phyloP scores from a whole-genome alignment of 2,329 filamentous ascomycete genomes.

The Rosellinia necatrix region DNA sequence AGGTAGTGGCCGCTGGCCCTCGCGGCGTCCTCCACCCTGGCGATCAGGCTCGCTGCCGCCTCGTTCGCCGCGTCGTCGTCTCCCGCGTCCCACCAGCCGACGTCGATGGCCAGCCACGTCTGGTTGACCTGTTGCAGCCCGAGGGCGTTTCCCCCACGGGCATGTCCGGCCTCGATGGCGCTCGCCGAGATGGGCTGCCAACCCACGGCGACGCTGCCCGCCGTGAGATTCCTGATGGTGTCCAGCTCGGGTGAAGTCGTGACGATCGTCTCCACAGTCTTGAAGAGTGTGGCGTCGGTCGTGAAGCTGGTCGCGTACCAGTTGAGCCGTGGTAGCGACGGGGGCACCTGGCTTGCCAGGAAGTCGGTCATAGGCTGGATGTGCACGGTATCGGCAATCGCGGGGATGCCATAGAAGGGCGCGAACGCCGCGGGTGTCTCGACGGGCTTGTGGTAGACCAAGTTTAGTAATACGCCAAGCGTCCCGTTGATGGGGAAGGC shows the following conservation, averaged over 20 bases:
- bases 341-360: conserved; percentile 28
- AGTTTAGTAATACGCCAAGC: conserved; percentile 35
- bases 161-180: conserved; percentile 33
- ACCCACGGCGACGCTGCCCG: conserved; percentile 38
- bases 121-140: conserved; percentile 38
- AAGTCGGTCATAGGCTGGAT: conserved; percentile 32
- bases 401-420: conserved; percentile 36
- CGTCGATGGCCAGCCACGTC: conserved; percentile 39
- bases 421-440: conserved; percentile 34
- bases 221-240: conserved; percentile 31
- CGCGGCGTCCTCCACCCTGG: conserved; percentile 28
- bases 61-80: conserved; percentile 31
- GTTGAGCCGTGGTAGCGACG: conserved; percentile 34
- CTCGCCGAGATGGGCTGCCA: conserved; percentile 41
- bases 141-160: conserved; percentile 39
- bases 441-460: conserved; percentile 40
- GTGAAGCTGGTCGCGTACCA: conserved; percentile 39
- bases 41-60: conserved; percentile 31
- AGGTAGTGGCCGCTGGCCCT: conserved; percentile 28
- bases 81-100: conserved; percentile 34
- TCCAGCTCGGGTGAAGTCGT: conserved; percentile 35
- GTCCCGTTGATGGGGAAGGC: conserved; percentile 36
- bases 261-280: conserved; percentile 31
- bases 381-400: conserved; percentile 35
- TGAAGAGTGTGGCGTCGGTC: conserved; percentile 33